A percentile compares a stretch with the other conserved stretches of the same genome.
Conservation (phyloP, 164 flowering plant genomes). For the Buxus sempervirens region DNA sequence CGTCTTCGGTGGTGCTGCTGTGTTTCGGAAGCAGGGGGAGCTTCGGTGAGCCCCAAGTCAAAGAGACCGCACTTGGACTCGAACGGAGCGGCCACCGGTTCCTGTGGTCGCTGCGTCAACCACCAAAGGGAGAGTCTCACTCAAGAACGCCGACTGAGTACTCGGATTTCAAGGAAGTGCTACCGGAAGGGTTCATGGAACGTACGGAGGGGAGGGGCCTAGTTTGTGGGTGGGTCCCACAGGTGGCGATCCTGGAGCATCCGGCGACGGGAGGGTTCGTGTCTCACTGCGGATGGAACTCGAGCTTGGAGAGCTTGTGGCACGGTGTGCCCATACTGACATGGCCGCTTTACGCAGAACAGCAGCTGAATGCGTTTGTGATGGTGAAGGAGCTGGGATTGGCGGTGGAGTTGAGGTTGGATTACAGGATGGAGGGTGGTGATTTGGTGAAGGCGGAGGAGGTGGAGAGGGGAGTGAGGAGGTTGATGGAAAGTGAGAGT, state of each 20-base stretch:
- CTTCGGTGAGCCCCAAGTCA: constrained; percentile 20
- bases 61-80: constrained; percentile 25
- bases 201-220: constrained; percentile 34
- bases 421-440: background rate
- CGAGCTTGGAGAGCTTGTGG: constrained; percentile 43
- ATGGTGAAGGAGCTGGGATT: constrained; percentile 17
- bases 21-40: constrained; percentile 39
- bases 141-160: constrained; percentile 1
- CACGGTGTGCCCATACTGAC: constrained; percentile 40
- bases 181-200: constrained; percentile 39
- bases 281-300: constrained; percentile 62
- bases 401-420: constrained; percentile 18
- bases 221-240: constrained; percentile 52
- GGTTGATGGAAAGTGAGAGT: constrained; percentile 6
- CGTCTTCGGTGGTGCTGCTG: constrained; percentile 28
- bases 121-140: no score
- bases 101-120: no score
- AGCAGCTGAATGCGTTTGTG: background rate
- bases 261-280: constrained; percentile 44
- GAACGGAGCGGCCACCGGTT: constrained; percentile 25
- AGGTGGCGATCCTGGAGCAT: constrained; percentile 31
- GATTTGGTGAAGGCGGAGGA: constrained; percentile 3
- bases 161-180: constrained; percentile 1
- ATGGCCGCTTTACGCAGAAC: constrained; percentile 39
- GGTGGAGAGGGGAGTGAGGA: background rate